Evolutionary conservation across 768 basidiomycete species (phyloP).

Genomic region (Termitomyces sp.): DNA sequence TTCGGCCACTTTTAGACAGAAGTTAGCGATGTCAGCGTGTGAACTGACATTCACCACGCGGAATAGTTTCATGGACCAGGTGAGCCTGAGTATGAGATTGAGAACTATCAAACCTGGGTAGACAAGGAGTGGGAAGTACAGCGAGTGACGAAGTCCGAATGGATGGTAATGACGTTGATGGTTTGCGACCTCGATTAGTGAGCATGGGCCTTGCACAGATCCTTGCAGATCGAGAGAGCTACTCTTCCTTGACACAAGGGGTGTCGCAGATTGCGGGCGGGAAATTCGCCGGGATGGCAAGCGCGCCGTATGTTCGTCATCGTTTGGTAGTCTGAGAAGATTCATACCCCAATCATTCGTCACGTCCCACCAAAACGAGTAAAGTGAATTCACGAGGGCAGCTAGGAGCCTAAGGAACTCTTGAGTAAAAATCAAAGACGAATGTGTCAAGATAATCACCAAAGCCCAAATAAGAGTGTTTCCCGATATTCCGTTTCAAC

Average conservation of each 20-base stretch:
- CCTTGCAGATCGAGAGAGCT: slow-evolving; percentile 7
- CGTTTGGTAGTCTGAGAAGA: slow-evolving; percentile 43
- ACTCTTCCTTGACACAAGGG: slow-evolving; percentile 16
- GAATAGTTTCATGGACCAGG: slow-evolving; percentile 90
- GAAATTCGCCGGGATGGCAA: slow-evolving; percentile 37
- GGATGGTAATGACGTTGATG: slow-evolving; percentile 37
- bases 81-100: slow-evolving; percentile 85
- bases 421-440: slow-evolving; percentile 2
- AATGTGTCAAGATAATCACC: slow-evolving; percentile 40
- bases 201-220: not conserved
- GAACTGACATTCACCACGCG: slow-evolving; percentile 74
- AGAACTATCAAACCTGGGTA: slow-evolving; percentile 81
- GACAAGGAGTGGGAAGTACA: slow-evolving; percentile 74
- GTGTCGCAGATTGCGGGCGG: slow-evolving; percentile 36
- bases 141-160: slow-evolving; percentile 66
- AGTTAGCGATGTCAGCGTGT: slow-evolving; percentile 79
- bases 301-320: slow-evolving; percentile 22
- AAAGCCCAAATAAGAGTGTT: slow-evolving; percentile 75
- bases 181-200: slow-evolving; percentile 3
- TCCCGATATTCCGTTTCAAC: slow-evolving; percentile 65
- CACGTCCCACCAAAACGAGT: slow-evolving; percentile 99
- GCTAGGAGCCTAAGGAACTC: slow-evolving; percentile 61
- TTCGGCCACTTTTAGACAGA: slow-evolving; percentile 89
- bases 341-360: slow-evolving; percentile 97
- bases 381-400: slow-evolving; percentile 83